These are phyloP conservation scores for Suillus occidentalis DNA, from an alignment of 768 basidiomycete species.

Conservation along the genomic window DNA sequence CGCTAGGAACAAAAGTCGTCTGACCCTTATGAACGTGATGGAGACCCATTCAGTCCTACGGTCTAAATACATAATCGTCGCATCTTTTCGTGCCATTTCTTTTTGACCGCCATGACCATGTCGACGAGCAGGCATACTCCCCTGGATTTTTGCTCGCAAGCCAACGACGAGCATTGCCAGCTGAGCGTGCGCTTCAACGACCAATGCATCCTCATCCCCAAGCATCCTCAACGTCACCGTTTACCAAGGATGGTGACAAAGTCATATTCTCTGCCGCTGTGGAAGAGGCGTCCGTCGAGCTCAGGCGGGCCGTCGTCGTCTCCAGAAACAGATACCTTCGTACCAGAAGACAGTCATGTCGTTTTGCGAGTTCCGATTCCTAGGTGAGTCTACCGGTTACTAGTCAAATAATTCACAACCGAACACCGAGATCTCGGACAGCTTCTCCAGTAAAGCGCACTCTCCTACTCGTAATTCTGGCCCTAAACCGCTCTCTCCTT, in stretches of 20 bases:
- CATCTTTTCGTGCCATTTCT: neutral
- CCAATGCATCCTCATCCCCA: constrained; percentile 76
- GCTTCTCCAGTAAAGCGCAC: constrained; percentile 43
- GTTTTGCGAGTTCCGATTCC: constrained; percentile 64
- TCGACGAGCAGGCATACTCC: neutral
- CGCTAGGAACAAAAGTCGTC: neutral
- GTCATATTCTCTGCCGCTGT: constrained; percentile 68
- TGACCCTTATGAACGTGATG: neutral
- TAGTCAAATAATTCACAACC: neutral
- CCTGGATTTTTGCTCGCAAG: too few relatives aligned
- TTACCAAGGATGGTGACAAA: constrained; percentile 57
- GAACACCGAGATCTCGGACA: constrained; percentile 17
- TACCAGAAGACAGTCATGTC: constrained; percentile 43
- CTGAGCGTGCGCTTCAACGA: constrained; percentile 65
- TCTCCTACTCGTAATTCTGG: constrained; percentile 37
- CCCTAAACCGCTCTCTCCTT: constrained; percentile 46
- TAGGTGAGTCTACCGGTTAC: constrained; percentile 41
- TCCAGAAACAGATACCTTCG: constrained; percentile 21
- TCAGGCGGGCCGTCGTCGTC: constrained; percentile 18
- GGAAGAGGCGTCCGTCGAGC: constrained; percentile 42
- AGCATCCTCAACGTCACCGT: constrained; percentile 40
- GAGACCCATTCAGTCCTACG: neutral
- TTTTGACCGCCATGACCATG: constrained; percentile 3
- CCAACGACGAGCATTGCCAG: constrained; percentile 19
- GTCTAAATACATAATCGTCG: neutral